Percentiles rank a stretch among this genome's conserved stretches.
Evolutionary conservation across 1,139 yeast genomes (phyloP).

Genomic region (Groenewaldozyma sp.): DNA sequence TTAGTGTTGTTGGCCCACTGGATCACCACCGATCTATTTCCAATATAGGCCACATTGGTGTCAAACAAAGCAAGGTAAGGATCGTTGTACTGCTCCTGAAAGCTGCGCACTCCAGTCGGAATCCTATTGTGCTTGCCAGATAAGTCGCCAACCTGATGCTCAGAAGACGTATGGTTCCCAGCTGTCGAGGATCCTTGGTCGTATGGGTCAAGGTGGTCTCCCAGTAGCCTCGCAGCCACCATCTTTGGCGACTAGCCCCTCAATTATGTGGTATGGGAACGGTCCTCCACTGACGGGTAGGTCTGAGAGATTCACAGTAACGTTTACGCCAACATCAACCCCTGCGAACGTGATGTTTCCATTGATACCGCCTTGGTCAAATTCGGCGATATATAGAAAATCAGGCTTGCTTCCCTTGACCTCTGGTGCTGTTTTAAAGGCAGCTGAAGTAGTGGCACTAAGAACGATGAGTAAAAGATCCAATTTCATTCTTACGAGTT

Average conservation of each 20-base stretch:
- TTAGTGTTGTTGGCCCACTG: conserved; percentile 42
- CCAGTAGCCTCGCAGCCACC: conserved; percentile 47
- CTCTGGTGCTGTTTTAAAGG: no score
- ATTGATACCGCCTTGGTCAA: no score
- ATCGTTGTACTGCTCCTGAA: conserved; percentile 43
- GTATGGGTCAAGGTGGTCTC: conserved; percentile 20
- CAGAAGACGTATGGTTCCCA: conserved; percentile 33
- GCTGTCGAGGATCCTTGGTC: conserved; percentile 25
- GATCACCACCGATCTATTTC: conserved; percentile 39
- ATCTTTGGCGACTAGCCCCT: conserved; percentile 34
- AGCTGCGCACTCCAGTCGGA: conserved; percentile 40
- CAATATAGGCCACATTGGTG: conserved; percentile 38
- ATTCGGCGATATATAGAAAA: no score
- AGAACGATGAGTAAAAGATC: no score
- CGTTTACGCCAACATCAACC: conserved; percentile 33
- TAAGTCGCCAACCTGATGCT: conserved; percentile 44
- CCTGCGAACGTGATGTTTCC: background rate
- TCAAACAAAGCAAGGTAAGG: conserved; percentile 45
- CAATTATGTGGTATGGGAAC: conserved; percentile 48
- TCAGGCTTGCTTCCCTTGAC: no score
- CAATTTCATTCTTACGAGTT: no score
- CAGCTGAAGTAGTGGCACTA: no score
- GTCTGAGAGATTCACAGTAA: conserved; percentile 49
- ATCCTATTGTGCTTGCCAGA: conserved; percentile 56
- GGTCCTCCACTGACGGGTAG: conserved; percentile 51